These are phyloP conservation scores for Lindgomyces ingoldianus DNA, from an alignment of 495 filamentous ascomycete species.

Conservation along the genomic window DNA sequence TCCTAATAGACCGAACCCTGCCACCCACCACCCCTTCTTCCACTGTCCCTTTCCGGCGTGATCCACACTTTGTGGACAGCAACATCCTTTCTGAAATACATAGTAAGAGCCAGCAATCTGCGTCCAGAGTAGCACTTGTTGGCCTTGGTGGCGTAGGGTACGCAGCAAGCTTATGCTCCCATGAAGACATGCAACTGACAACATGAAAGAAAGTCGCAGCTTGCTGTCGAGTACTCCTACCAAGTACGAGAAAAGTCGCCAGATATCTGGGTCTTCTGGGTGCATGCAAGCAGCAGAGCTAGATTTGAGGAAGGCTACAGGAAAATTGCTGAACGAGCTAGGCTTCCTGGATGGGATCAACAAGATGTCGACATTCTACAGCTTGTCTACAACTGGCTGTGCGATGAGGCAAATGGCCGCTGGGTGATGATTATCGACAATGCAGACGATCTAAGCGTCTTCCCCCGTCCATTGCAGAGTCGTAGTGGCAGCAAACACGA, in stretches of 20 bases:
- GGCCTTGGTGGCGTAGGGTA: constrained; percentile 55
- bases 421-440: constrained; percentile 28
- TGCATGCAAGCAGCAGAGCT: constrained; percentile 20
- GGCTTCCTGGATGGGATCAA: constrained; percentile 16
- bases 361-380: constrained; percentile 11
- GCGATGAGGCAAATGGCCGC: constrained; percentile 14
- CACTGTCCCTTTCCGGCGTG: constrained; percentile 44
- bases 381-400: constrained; percentile 18
- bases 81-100: constrained; percentile 44
- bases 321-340: constrained; percentile 10
- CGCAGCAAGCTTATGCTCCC: neutral
- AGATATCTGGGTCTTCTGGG: constrained; percentile 29
- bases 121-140: constrained; percentile 34
- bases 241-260: constrained; percentile 15
- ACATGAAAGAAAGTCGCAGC: constrained; percentile 19
- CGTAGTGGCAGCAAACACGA: neutral
- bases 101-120: constrained; percentile 29
- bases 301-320: constrained; percentile 16
- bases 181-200: neutral
- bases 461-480: neutral
- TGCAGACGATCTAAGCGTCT: constrained; percentile 15
- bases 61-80: constrained; percentile 50
- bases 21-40: too few species aligned
- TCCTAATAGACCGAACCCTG: constrained; percentile 4
- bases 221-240: constrained; percentile 23